phyloP scores from a whole-genome alignment of 2,329 filamentous ascomycete genomes.

The Bipolaris gigantea region DNA sequence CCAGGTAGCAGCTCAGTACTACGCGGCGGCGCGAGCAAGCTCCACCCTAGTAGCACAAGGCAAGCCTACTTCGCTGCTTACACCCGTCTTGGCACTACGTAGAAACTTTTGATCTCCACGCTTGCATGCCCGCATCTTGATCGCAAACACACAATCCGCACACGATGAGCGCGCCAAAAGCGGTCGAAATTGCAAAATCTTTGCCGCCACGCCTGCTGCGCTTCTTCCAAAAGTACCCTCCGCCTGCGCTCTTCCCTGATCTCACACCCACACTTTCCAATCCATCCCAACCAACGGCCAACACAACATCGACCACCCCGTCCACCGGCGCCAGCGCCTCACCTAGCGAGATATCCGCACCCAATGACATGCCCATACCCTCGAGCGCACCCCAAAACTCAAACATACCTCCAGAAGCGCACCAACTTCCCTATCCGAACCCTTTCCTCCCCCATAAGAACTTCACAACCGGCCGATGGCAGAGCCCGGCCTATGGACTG shows the following conservation, averaged over 20 bases:
- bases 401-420: constrained; percentile 20
- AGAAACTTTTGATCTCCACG: constrained; percentile 13
- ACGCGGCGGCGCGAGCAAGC: constrained; percentile 24
- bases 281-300: constrained; percentile 11
- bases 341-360: constrained; percentile 34
- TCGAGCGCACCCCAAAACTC: constrained; percentile 18
- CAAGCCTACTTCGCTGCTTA: not conserved
- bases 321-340: constrained; percentile 46
- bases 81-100: constrained; percentile 19
- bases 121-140: not conserved
- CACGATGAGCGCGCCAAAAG: constrained; percentile 36
- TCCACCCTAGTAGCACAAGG: not conserved
- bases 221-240: constrained; percentile 90
- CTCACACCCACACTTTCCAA: constrained; percentile 21
- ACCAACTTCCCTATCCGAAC: constrained; percentile 62
- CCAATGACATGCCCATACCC: constrained; percentile 25
- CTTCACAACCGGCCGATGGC: constrained; percentile 77
- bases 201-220: constrained; percentile 77
- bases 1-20: constrained; percentile 26
- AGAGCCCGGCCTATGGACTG: constrained; percentile 79
- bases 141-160: constrained; percentile 11
- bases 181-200: constrained; percentile 63
- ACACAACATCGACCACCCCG: constrained; percentile 27
- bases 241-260: constrained; percentile 54
- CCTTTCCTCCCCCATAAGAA: constrained; percentile 83